Percentiles rank a stretch among this genome's conserved stretches.
Conservation (phyloP, 352 stramenopile genomes). For the Pythium volutum region DNA sequence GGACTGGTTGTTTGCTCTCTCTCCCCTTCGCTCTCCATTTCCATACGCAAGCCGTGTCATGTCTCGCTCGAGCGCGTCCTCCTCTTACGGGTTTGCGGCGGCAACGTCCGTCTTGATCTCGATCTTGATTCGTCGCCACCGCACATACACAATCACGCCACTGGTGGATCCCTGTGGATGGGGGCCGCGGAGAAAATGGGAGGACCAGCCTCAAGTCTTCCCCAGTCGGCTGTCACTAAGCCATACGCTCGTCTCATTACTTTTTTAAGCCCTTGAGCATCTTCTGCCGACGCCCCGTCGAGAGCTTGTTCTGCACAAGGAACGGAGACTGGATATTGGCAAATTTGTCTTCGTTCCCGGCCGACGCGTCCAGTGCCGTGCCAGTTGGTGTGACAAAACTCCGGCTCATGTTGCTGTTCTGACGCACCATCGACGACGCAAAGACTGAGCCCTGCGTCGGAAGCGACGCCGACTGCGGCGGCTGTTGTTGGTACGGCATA, state of each 20-base stretch:
- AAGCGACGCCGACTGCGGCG: conserved; percentile 15
- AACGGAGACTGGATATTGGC: conserved; percentile 86
- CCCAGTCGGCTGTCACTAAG: not conserved
- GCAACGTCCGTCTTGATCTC: not conserved
- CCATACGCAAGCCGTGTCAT: not conserved
- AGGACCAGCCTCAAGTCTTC: not conserved
- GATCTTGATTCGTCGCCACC: not conserved
- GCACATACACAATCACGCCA: conserved; percentile 8
- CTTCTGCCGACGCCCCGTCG: conserved; percentile 78
- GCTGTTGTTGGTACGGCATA: conserved; percentile 1
- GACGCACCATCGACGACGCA: conserved; percentile 22
- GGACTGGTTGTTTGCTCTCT: too few relatives aligned
- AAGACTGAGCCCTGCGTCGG: conserved; percentile 20
- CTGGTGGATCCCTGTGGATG: not conserved
- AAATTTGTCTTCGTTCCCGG: conserved; percentile 79
- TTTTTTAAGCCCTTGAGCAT: conserved; percentile 90
- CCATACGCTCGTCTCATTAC: conserved; percentile 31
- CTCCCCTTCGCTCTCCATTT: not conserved
- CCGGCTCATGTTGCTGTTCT: conserved; percentile 65
- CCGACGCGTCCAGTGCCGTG: conserved; percentile 30
- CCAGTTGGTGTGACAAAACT: conserved; percentile 33
- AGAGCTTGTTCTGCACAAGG: conserved; percentile 84
- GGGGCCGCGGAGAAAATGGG: not conserved
- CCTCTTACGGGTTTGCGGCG: too few relatives aligned
- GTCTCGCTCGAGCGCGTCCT: too few relatives aligned